Evolutionary conservation across 2,329 filamentous ascomycete genomes (phyloP).

Genomic region (Teratosphaeria zuluensis): DNA sequence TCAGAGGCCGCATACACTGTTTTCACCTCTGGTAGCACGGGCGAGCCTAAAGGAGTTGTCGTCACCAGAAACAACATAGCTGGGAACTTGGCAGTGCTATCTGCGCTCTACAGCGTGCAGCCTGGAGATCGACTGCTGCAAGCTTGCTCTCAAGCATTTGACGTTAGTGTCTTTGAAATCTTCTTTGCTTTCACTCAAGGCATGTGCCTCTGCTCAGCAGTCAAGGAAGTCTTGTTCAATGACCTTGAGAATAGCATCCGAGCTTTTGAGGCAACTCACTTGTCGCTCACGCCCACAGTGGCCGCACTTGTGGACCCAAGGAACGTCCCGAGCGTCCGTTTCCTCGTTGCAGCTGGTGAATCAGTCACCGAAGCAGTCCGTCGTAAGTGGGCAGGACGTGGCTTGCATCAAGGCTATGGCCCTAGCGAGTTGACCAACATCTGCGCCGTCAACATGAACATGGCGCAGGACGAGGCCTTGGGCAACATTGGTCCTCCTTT

Average conservation of each 20-base stretch:
- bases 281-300: conserved; percentile 79
- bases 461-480: conserved; percentile 49
- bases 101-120: conserved; percentile 53
- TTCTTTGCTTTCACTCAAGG: conserved; percentile 74
- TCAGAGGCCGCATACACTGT: conserved; percentile 60
- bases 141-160: conserved; percentile 75
- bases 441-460: conserved; percentile 59
- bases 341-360: conserved; percentile 75
- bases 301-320: conserved; percentile 61
- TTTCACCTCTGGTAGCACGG: conserved; percentile 77
- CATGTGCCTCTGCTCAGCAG: conserved; percentile 67
- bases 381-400: conserved; percentile 54
- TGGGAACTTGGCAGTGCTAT: conserved; percentile 62
- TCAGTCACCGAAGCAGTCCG: conserved; percentile 64
- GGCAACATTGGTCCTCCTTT: conserved; percentile 70
- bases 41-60: conserved; percentile 67
- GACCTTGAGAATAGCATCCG: conserved; percentile 62
- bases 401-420: conserved; percentile 73
- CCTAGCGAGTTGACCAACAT: conserved; percentile 84
- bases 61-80: conserved; percentile 67
- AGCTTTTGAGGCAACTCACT: conserved; percentile 58
- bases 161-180: conserved; percentile 82
- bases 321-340: conserved; percentile 60
- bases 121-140: conserved; percentile 58
- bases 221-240: conserved; percentile 63